These are phyloP conservation scores for Globisporangium megalacanthum DNA, from an alignment of 352 stramenopile species.

Conservation along the genomic window DNA sequence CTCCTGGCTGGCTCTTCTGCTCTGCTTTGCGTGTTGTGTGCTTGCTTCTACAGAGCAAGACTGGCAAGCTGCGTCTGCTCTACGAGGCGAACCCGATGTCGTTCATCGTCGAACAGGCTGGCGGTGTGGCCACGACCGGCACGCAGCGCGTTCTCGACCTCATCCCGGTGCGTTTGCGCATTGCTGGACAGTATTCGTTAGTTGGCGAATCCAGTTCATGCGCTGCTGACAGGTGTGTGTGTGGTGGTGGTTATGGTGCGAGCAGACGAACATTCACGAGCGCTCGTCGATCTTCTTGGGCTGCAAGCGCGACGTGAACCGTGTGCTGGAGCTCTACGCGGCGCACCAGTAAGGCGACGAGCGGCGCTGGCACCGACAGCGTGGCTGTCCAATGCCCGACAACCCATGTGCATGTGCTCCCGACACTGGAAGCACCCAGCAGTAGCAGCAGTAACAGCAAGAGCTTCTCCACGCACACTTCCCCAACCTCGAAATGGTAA, in stretches of 20 bases:
- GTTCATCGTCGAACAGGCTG: constrained; percentile 97
- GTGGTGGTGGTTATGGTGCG: background rate
- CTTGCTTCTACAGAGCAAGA: constrained; percentile 32
- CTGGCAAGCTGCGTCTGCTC: constrained; percentile 95
- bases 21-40: background rate
- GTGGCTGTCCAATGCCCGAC: background rate
- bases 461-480: background rate
- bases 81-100: constrained; percentile 99
- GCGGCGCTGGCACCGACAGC: background rate
- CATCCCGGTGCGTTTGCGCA: constrained; percentile 53
- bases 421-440: no score
- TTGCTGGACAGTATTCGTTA: no score
- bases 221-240: background rate
- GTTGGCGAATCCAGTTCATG: background rate
- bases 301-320: constrained; percentile 83
- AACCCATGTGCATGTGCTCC: no score
- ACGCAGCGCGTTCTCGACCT: constrained; percentile 92
- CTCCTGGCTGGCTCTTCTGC: background rate
- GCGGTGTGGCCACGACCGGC: constrained; percentile 94
- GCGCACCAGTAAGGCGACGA: constrained; percentile 34
- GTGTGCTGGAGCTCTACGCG: constrained; percentile 72
- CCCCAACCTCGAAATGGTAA: background rate
- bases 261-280: constrained; percentile 93
- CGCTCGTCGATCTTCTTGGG: constrained; percentile 98
- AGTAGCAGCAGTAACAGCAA: no score